These are phyloP conservation scores for Arthrobotrys iridis DNA, from an alignment of 2,329 filamentous ascomycete genomes.

Conservation along the genomic window DNA sequence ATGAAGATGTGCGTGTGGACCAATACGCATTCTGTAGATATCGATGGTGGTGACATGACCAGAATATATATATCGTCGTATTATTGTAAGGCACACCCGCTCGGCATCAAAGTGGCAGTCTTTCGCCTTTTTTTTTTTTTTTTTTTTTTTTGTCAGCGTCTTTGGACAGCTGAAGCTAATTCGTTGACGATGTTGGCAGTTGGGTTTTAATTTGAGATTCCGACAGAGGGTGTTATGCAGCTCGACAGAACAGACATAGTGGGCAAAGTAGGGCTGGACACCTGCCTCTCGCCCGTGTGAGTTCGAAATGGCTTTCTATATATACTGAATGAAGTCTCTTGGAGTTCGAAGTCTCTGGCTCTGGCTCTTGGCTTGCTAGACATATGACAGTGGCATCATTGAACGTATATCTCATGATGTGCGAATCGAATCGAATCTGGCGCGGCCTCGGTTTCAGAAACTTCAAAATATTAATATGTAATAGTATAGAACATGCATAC, in stretches of 20 bases:
- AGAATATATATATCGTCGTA: neutral
- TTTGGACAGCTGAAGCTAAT: neutral
- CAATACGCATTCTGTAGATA: neutral
- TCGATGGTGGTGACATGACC: neutral
- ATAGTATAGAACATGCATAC: no score
- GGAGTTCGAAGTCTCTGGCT: no score
- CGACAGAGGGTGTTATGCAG: neutral
- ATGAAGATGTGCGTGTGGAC: neutral
- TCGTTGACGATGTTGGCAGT: neutral
- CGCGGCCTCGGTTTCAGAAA: no score
- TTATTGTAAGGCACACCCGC: neutral
- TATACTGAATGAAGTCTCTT: neutral
- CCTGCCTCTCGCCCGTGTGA: no score
- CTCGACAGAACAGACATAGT: neutral
- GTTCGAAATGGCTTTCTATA: neutral
- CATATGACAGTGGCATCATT: no score
- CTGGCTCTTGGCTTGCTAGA: no score
- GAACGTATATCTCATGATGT: no score
- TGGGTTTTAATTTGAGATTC: neutral
- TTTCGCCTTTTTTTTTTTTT: no score
- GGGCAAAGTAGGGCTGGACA: neutral
- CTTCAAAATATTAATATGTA: no score
- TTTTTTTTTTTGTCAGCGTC: slow-evolving; percentile 3
- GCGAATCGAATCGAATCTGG: no score
- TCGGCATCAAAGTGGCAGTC: neutral